A percentile compares a stretch with the other conserved stretches of the same genome.
phyloP scores from a whole-genome alignment of 1,139 yeast genomes.

The Yamadazyma sp. region DNA sequence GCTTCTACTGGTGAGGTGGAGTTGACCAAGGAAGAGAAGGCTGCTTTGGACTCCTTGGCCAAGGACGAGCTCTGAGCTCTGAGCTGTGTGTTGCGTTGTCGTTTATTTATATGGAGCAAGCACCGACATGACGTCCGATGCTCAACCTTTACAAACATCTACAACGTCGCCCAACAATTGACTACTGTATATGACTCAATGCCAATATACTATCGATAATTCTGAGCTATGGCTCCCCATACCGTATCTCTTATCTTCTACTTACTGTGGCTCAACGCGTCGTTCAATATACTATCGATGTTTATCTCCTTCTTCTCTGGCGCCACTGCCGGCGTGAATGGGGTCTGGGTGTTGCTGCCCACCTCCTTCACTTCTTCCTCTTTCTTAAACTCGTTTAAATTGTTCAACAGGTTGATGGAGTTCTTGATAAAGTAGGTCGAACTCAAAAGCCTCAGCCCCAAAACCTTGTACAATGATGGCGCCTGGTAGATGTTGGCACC shows the following conservation, averaged over 20 bases:
- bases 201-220: too few relatives aligned
- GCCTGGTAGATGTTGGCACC: constrained; percentile 95
- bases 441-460: constrained; percentile 39
- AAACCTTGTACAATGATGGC: constrained; percentile 52
- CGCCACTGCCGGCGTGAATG: constrained; percentile 11
- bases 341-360: constrained; percentile 10
- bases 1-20: constrained; percentile 47
- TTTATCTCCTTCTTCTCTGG: constrained; percentile 11
- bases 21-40: constrained; percentile 21
- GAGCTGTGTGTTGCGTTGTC: too few relatives aligned
- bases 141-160: not conserved
- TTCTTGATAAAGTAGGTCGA: constrained; percentile 38
- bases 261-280: constrained; percentile 7
- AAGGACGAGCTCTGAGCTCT: too few relatives aligned
- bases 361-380: constrained; percentile 21
- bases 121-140: not conserved
- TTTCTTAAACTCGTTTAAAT: constrained; percentile 34
- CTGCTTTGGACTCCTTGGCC: constrained; percentile 8
- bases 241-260: not conserved
- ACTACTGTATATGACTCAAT: too few relatives aligned
- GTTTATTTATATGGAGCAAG: too few relatives aligned
- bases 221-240: too few relatives aligned
- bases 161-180: too few relatives aligned
- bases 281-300: constrained; percentile 11
- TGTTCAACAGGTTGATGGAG: constrained; percentile 34